Evolutionary conservation across 2,329 filamentous ascomycete genomes (phyloP).

Genomic region (Cladosporium sp.): DNA sequence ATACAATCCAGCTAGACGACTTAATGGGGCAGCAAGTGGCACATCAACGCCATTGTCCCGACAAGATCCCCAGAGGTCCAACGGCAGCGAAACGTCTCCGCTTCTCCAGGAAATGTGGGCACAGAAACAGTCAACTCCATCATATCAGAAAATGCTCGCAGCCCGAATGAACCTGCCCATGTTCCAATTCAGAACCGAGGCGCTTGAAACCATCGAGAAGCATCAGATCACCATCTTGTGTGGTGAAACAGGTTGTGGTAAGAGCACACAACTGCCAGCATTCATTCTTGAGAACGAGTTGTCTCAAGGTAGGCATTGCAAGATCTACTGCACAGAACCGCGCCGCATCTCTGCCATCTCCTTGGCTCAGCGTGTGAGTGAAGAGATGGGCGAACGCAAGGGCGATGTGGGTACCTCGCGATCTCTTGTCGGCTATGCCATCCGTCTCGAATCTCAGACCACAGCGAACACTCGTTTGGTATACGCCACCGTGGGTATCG

Average conservation of each 20-base stretch:
- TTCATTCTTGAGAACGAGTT: slow-evolving; percentile 90
- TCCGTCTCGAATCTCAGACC: slow-evolving; percentile 84
- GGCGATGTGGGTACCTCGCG: slow-evolving; percentile 75
- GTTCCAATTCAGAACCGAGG: slow-evolving; percentile 75
- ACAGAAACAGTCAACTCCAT: slow-evolving; percentile 45
- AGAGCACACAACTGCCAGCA: slow-evolving; percentile 94
- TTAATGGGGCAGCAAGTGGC: slow-evolving; percentile 28
- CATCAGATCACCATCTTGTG: slow-evolving; percentile 90
- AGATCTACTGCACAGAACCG: slow-evolving; percentile 93
- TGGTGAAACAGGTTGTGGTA: slow-evolving; percentile 94
- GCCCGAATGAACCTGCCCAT: slow-evolving; percentile 81
- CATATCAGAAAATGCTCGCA: slow-evolving; percentile 75
- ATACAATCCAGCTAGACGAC: slow-evolving; percentile 59
- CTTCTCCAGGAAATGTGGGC: slow-evolving; percentile 49
- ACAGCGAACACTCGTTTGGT: slow-evolving; percentile 77
- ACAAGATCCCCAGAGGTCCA: slow-evolving; percentile 17
- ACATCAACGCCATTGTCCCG: slow-evolving; percentile 28
- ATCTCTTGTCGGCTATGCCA: slow-evolving; percentile 90
- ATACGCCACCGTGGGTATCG: slow-evolving; percentile 84
- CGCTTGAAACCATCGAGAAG: slow-evolving; percentile 69
- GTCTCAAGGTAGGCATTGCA: slow-evolving; percentile 72
- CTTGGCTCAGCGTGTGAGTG: slow-evolving; percentile 84
- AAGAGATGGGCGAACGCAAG: slow-evolving; percentile 83
- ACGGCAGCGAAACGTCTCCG: slow-evolving; percentile 28
- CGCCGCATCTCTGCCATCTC: slow-evolving; percentile 95